Evolutionary conservation across 192 early-diverging fungal genomes (phyloP), one percentile per base, ranked within the genome.

Genomic region (Coemansia sp.): DNA sequence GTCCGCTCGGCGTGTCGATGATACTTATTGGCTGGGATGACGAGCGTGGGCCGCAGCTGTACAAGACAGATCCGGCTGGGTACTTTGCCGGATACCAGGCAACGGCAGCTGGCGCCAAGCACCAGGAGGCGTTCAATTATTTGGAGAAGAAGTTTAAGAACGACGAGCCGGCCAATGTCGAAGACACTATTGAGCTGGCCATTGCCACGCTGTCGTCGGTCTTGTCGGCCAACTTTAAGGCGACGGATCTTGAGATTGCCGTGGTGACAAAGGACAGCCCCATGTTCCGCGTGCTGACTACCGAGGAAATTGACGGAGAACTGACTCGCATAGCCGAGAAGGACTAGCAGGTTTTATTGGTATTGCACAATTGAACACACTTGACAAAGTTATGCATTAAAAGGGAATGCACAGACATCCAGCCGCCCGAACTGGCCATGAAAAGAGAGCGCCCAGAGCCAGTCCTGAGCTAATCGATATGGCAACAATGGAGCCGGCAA

Each of bases 81-180:
- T 98, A 96, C 76, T 99, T 88, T 85, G 90, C 92, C 50, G 97
- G 97, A 49, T 98, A 92, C 79, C 88, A 88, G 79, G 97, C 94
- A 17, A 97, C 96, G 2, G 84, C 90, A 5, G 94, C 94, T 2
- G 97, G 97, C 2, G 88, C 92, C 5, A 99, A 99, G 69, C 79
- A 80, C 60, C 73, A 80, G 61, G 95, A 99, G 80, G 89, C 93
- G 20, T 83, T 93, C 52, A 97, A 96, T 69, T 87, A 93, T 53
- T 65, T 99, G 71, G 95, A 99, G 66, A 99, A 99, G 87, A 97
- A 96, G 76, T 71, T 99, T 40, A 99, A 98, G 80, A 93, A 91
- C 69, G 82, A 88, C 23, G 89, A 86, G 31, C 73, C 84, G 47
- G 75, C 95, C 46, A 83, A 76, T 51, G 76, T 81, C 31, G 93